Base-by-base conservation (phyloP, 306 rosid species). In the Quercus aquifolioides region DNA sequence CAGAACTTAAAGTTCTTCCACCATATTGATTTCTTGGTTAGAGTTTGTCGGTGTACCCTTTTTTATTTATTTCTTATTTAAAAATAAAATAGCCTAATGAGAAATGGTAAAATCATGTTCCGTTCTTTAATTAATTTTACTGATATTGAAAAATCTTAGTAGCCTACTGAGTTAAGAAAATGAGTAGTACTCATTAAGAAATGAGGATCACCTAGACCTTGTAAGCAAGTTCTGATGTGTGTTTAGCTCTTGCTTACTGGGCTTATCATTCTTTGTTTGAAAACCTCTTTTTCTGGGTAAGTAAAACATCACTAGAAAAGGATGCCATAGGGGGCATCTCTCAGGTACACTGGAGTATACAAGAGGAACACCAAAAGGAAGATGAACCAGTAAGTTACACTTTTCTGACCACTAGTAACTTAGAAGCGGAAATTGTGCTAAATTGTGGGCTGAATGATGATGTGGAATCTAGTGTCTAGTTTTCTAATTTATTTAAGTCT, bases 361-460 rank as follows among this genome's bases (percentile, higher is more conserved):
- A 11, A 25, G 68, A 25, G 35, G 68, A 12, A 62, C 68, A 26
- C 35, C 6, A 62, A 62, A 35, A 41, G 30, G 55, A 49, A 21
- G 49, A 67, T 55, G 68, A 60, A 80, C 63, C 41, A 35, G 52
- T 49, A 38, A 62, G 68, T 54, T 33, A 51, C 46, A 21, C 69
- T 75, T 55, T 75, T 71, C 68, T 76, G 55, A 75, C 54, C 72
- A 43, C 35, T 33, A 70, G 51, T 11, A 71, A 55, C 52, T 23
- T 75, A 41, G 56, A 3, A 28, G 38, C 2, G 43, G 62, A 60
- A 52, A 25, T 56, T 3, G 62, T 56, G 30, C 69, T 33, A 35
- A 41, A 74, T 35, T 18, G 10, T 57, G 77, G 43, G n/a, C 33
- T 31, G 20, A 51, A 74, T 20, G 26, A 5, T 74, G 55, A 35